These are phyloP conservation scores for Brassica rapa DNA, from an alignment of 345 rosid genomes.

Conservation along the genomic window DNA sequence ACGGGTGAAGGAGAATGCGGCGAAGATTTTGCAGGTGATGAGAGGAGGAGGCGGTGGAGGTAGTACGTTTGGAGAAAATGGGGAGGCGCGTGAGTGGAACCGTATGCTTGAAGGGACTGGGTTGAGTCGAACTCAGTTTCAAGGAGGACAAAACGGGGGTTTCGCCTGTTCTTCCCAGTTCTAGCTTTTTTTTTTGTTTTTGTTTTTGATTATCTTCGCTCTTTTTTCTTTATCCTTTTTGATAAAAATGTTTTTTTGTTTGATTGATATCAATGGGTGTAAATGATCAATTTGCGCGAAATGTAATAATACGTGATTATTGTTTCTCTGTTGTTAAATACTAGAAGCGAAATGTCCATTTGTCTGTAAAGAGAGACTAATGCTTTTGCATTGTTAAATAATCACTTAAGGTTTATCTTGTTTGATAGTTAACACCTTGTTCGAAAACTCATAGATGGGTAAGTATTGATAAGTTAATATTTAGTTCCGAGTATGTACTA, in stretches of 20 bases:
- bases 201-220: not conserved
- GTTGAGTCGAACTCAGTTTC: constrained; percentile 46
- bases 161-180: constrained; percentile 53
- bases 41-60: constrained; percentile 46
- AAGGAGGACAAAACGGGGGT: constrained; percentile 38
- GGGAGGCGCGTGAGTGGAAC: constrained; percentile 60
- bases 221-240: constrained; percentile 1
- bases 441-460: too few species aligned
- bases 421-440: too few species aligned
- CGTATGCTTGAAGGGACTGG: constrained; percentile 59
- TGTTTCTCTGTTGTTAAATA: not conserved
- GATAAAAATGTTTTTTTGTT: constrained; percentile 14
- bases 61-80: constrained; percentile 40
- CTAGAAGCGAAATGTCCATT: not conserved
- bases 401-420: too few species aligned
- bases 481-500: too few species aligned
- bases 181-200: constrained; percentile 27
- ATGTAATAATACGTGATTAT: constrained; percentile 27
- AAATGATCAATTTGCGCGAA: constrained; percentile 33
- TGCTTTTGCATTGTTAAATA: not conserved
- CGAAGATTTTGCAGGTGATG: constrained; percentile 58
- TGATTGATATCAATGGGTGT: constrained; percentile 30
- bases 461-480: too few species aligned
- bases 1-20: constrained; percentile 62
- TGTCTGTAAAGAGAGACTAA: not conserved